Evolutionary conservation across 208 protist genomes (phyloP).

Genomic region (Vickermania ingenoplastis): DNA sequence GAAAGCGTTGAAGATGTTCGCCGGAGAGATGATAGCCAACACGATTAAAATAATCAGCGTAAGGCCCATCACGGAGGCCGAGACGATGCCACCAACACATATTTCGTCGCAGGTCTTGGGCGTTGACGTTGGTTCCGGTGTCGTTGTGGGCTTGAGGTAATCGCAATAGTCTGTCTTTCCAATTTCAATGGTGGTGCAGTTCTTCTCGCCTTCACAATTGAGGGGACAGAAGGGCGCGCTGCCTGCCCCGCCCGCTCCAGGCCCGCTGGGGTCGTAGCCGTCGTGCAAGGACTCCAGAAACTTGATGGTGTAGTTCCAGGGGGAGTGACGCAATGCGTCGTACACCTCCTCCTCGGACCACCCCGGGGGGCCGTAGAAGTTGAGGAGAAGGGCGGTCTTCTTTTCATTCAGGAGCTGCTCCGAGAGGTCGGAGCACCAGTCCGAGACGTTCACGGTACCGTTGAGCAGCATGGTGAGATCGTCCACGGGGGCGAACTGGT

Average conservation of each 20-base stretch:
- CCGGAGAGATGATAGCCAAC: slow-evolving; percentile 24
- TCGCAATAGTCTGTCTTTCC: slow-evolving; percentile 4
- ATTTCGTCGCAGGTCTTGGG: slow-evolving; percentile 30
- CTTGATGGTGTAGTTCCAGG: slow-evolving; percentile 23
- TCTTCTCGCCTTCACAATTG: slow-evolving; percentile 15
- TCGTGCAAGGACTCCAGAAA: slow-evolving; percentile 21
- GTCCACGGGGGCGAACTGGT: slow-evolving; percentile 25
- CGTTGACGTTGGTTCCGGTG: background rate
- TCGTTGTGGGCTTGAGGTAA: background rate
- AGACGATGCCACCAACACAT: slow-evolving; percentile 57
- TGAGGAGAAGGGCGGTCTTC: slow-evolving; percentile 27
- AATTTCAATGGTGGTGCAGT: slow-evolving; percentile 14
- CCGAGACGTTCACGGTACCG: slow-evolving; percentile 31
- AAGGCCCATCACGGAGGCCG: slow-evolving; percentile 31
- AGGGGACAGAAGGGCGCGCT: slow-evolving; percentile 38
- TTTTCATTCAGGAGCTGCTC: slow-evolving; percentile 19
- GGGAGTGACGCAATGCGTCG: slow-evolving; percentile 13
- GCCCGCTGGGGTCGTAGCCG: background rate
- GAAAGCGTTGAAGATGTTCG: slow-evolving; percentile 38
- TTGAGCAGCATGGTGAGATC: slow-evolving; percentile 9
- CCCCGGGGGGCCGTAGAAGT: slow-evolving; percentile 22
- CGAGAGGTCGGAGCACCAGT: slow-evolving; percentile 32
- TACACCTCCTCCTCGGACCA: slow-evolving; percentile 9
- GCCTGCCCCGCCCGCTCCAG: slow-evolving; percentile 17
- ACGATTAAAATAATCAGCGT: slow-evolving; percentile 15